A percentile compares a stretch with the other conserved stretches of the same genome.
phyloP scores from a whole-genome alignment of 2,329 filamentous ascomycete species.

The Scytalidium lignicola region DNA sequence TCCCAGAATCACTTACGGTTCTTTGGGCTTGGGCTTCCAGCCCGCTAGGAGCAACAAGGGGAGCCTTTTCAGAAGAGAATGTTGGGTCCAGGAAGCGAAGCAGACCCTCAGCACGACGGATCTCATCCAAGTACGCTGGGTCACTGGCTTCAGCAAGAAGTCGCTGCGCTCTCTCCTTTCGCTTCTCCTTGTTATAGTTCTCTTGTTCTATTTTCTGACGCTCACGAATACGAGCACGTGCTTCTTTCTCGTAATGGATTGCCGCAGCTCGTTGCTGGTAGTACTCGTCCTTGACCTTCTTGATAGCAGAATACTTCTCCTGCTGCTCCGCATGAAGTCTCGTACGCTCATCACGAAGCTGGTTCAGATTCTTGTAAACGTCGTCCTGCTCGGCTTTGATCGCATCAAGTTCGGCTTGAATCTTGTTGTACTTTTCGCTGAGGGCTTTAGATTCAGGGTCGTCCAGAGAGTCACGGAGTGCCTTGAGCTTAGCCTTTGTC shows the following conservation, averaged over 20 bases:
- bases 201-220: slow-evolving; percentile 77
- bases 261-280: slow-evolving; percentile 78
- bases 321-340: slow-evolving; percentile 82
- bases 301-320: slow-evolving; percentile 75
- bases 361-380: slow-evolving; percentile 81
- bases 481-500: slow-evolving; percentile 79
- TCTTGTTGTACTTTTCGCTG: slow-evolving; percentile 76
- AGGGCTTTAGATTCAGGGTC: slow-evolving; percentile 87
- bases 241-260: slow-evolving; percentile 77
- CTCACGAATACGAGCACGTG: slow-evolving; percentile 70
- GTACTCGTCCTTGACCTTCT: slow-evolving; percentile 86
- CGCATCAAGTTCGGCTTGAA: slow-evolving; percentile 81
- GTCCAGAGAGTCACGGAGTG: slow-evolving; percentile 82
- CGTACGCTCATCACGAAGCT: slow-evolving; percentile 78
- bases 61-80: slow-evolving; percentile 60
- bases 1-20: slow-evolving; percentile 74
- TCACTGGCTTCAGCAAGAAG: slow-evolving; percentile 77
- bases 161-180: slow-evolving; percentile 70
- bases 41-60: slow-evolving; percentile 60
- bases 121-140: slow-evolving; percentile 88
- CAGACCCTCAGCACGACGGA: slow-evolving; percentile 79
- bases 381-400: slow-evolving; percentile 92
- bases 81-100: slow-evolving; percentile 87
- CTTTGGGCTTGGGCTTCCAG: slow-evolving; percentile 75
- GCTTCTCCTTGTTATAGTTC: slow-evolving; percentile 63